Percentiles rank a stretch among this genome's conserved stretches.
Conservation (phyloP, 768 basidiomycete species). For the Crassisporium funariophilum region DNA sequence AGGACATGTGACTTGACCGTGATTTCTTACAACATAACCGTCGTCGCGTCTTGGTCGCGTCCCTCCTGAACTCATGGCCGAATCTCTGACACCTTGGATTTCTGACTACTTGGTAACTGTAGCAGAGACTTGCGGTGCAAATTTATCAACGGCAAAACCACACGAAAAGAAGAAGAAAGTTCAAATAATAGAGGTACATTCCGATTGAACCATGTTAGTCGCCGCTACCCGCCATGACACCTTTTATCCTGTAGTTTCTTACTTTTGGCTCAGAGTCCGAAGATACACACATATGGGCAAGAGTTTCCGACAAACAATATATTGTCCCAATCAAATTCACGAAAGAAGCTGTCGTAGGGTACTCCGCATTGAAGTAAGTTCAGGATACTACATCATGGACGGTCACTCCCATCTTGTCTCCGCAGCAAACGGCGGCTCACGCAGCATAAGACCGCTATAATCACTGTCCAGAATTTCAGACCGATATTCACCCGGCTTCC, state of each 20-base stretch:
- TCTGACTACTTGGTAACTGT: conserved; percentile 48
- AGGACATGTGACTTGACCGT: too few species aligned
- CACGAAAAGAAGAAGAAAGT: conserved; percentile 48
- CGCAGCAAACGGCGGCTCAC: conserved; percentile 38
- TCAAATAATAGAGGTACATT: conserved; percentile 57
- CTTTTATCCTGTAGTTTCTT: conserved; percentile 47
- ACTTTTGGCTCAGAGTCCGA: conserved; percentile 43
- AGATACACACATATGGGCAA: conserved; percentile 59
- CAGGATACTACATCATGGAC: neutral
- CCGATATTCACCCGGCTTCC: conserved; percentile 56
- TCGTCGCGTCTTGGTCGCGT: neutral
- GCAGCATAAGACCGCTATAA: conserved; percentile 46
- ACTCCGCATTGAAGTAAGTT: conserved; percentile 33
- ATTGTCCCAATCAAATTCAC: conserved; percentile 57
- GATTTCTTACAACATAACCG: too few species aligned
- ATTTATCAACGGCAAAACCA: conserved; percentile 36
- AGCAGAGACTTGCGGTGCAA: conserved; percentile 54
- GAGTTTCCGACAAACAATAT: conserved; percentile 58
- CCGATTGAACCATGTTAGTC: neutral
- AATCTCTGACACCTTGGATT: conserved; percentile 57
- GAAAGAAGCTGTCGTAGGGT: conserved; percentile 49
- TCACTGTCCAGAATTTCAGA: conserved; percentile 51
- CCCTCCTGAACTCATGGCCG: conserved; percentile 30
- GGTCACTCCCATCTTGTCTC: neutral
- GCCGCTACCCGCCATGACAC: conserved; percentile 5